These are phyloP conservation scores for Pisolithus tinctorius DNA, from an alignment of 768 basidiomycete species.

Conservation along the genomic window DNA sequence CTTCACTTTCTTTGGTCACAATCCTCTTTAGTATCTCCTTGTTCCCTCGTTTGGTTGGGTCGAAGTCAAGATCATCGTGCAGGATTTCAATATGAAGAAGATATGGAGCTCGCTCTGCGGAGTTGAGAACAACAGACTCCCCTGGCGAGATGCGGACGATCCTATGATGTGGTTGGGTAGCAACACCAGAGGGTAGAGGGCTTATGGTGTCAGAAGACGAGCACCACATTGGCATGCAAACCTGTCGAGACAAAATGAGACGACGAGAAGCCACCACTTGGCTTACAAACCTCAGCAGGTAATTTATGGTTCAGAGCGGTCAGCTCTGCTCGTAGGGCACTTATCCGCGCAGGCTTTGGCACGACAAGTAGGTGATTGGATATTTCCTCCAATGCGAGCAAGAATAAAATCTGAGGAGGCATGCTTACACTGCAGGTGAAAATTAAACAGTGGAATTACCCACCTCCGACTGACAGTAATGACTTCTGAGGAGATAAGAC, in stretches of 20 bases:
- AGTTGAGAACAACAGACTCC: constrained; percentile 96
- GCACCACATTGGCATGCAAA: constrained; percentile 89
- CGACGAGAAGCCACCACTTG: constrained; percentile 3
- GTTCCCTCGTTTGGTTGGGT: constrained; percentile 76
- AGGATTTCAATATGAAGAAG: constrained; percentile 89
- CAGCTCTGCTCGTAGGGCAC: constrained; percentile 92
- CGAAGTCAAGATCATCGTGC: constrained; percentile 86
- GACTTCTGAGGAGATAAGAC: constrained; percentile 66
- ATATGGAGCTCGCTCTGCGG: constrained; percentile 93
- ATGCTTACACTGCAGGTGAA: neutral
- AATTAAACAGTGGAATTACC: constrained; percentile 15
- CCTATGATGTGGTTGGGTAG: constrained; percentile 73
- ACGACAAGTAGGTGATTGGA: constrained; percentile 87
- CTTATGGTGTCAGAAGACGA: constrained; percentile 55
- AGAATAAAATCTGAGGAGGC: constrained; percentile 63
- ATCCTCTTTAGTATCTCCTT: constrained; percentile 80
- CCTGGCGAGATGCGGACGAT: constrained; percentile 97
- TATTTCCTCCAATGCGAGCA: constrained; percentile 86
- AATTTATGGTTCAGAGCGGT: constrained; percentile 94
- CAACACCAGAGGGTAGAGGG: constrained; percentile 25
- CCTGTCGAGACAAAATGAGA: constrained; percentile 32
- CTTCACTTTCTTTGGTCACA: constrained; percentile 57
- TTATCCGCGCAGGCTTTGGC: constrained; percentile 89
- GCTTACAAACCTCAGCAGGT: constrained; percentile 74
- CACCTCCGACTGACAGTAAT: constrained; percentile 87